phyloP scores from a whole-genome alignment of 306 rosid species.

The Cucumis melo region DNA sequence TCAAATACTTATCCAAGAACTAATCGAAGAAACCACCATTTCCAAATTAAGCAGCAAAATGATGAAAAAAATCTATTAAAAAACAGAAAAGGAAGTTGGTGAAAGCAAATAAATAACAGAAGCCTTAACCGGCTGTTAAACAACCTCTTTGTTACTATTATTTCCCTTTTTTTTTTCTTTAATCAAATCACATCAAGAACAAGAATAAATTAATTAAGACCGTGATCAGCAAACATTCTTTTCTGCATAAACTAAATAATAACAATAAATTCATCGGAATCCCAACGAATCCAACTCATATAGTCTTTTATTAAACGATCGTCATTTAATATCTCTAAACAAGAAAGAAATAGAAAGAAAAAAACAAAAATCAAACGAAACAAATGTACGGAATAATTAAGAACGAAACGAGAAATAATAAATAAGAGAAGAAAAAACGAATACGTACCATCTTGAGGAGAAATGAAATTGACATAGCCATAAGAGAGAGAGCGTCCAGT shows the following conservation, averaged over 20 bases:
- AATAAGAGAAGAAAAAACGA: not conserved
- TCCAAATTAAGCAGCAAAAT: not conserved
- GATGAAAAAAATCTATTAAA: not conserved
- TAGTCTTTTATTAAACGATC: not conserved
- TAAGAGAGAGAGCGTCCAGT: slow-evolving; percentile 65
- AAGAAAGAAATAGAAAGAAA: not conserved
- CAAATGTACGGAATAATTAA: not conserved
- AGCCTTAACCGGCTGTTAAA: not conserved
- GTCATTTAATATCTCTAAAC: not conserved
- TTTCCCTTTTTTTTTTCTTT: too few species aligned
- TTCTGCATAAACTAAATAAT: not conserved
- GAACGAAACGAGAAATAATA: not conserved
- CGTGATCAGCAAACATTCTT: not conserved
- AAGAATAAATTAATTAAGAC: not conserved
- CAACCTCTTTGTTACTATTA: not conserved
- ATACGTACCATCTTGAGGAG: slow-evolving; percentile 47
- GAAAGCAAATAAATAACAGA: not conserved
- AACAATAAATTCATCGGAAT: not conserved
- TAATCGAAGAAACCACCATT: not conserved
- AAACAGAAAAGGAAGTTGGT: not conserved
- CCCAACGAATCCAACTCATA: not conserved
- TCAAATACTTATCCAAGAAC: not conserved
- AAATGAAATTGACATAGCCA: slow-evolving; percentile 62
- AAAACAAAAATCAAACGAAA: not conserved
- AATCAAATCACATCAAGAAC: not conserved